These are phyloP conservation scores for Naganishia vaughanmartiniae DNA, from an alignment of 768 basidiomycete genomes.

Conservation along the genomic window DNA sequence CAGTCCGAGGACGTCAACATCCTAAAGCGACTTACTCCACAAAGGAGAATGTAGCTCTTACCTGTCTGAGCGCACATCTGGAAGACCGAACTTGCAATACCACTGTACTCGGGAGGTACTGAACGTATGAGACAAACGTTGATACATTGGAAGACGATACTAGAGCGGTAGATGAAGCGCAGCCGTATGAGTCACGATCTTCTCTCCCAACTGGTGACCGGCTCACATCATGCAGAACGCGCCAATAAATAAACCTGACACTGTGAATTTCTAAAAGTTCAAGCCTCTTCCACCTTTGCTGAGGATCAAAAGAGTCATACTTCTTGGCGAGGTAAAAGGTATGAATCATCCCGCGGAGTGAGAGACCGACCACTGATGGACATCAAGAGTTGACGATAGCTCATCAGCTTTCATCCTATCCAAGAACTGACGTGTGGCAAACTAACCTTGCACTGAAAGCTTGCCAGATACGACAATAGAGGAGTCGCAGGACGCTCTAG, in stretches of 20 bases:
- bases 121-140: constrained; percentile 39
- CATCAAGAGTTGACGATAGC: too few species aligned
- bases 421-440: not conserved
- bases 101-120: constrained; percentile 44
- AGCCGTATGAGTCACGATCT: not conserved
- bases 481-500: not conserved
- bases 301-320: constrained; percentile 38
- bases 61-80: constrained; percentile 34
- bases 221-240: not conserved
- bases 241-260: constrained; percentile 43
- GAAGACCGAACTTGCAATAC: constrained; percentile 41
- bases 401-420: not conserved
- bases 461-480: not conserved
- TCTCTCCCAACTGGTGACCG: too few species aligned
- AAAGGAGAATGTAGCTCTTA: not conserved
- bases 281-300: constrained; percentile 40
- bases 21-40: not conserved
- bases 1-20: not conserved
- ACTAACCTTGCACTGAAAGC: not conserved
- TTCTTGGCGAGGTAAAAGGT: not conserved
- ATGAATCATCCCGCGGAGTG: not conserved
- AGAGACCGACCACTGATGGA: not conserved
- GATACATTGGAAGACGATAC: constrained; percentile 11
- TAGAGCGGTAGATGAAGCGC: not conserved
- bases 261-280: constrained; percentile 44